Evolutionary conservation across 495 filamentous ascomycete genomes (phyloP), one percentile per base, ranked within the genome.

Genomic region (Parmelia sp.): DNA sequence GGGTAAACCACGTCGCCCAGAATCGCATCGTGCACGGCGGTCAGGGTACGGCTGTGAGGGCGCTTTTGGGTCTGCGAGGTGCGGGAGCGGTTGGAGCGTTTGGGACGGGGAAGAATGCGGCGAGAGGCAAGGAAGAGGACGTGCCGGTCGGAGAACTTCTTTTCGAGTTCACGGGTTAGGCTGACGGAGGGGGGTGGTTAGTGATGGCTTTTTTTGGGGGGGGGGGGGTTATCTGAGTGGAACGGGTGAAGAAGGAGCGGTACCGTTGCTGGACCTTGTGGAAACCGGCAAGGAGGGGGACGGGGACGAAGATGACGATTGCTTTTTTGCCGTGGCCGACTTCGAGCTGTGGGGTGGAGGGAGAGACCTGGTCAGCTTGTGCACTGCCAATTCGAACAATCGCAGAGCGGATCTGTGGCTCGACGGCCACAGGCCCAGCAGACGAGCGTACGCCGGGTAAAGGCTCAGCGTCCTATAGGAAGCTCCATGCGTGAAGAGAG

Each of bases 121-220:
- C 94, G 94, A 75, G 93, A 92, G 72, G 93, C 94, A 69, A 98
- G 86, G 87, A 98, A 91, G 76, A 98, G 86, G 78, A 98, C 94
- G 82, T 98, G 94, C 80, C 94, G 93, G 86, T 97, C 94, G 70
- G 94, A 96, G 90, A 98, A 98, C 84, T 97, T 98, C 91, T 98
- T 97, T 86, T 98, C 94, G 74, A 98, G 92, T 86, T 98, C 94
- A 80, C 94, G 94, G 81, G 94, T 97, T 71, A 98, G 88, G 75
- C 94, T 97, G 47, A 31, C 14, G 49, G n/a, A 7, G 27, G 14
- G 39, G 61, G 12, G 45, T 31, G 36, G 60, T 68, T 62, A 59
- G 51, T 49, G 57, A 47, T 47, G 15, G 60, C 23, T 21, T 0
- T 6, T 42, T 47, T 27, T 9, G 37, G 36, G n/a, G 10, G 21